A percentile compares a stretch with the other conserved stretches of the same genome.
These are phyloP conservation scores for Podila clonocystis DNA, from an alignment of 192 early-diverging fungal genomes.

Conservation along the genomic window DNA sequence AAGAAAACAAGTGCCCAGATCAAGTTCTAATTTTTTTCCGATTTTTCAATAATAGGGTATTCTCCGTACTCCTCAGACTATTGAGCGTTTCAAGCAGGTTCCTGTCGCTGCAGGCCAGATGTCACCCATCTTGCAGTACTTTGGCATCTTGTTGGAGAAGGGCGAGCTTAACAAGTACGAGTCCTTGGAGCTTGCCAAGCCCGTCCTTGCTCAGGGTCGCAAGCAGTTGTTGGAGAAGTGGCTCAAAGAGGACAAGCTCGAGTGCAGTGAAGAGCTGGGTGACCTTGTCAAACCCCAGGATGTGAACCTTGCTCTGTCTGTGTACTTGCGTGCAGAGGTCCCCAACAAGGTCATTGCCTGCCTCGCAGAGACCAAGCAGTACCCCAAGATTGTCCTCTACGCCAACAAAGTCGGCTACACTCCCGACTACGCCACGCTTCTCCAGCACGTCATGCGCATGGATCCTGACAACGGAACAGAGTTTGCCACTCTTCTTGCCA, in stretches of 20 bases:
- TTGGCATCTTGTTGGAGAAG: conserved; percentile 95
- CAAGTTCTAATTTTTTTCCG: background rate
- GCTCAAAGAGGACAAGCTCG: conserved; percentile 98
- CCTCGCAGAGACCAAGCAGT: conserved; percentile 96
- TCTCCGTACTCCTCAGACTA: conserved; percentile 92
- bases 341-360: conserved; percentile 94
- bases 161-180: conserved; percentile 95
- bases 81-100: conserved; percentile 93
- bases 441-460: conserved; percentile 90
- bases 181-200: conserved; percentile 91
- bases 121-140: conserved; percentile 97
- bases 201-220: conserved; percentile 88
- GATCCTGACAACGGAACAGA: conserved; percentile 95
- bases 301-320: conserved; percentile 88
- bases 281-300: conserved; percentile 96
- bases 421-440: conserved; percentile 91
- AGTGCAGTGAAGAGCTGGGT: conserved; percentile 98
- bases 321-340: conserved; percentile 94
- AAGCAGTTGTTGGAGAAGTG: conserved; percentile 97
- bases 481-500: conserved; percentile 90
- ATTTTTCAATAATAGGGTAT: conserved; percentile 69
- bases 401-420: conserved; percentile 93
- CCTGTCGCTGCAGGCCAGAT: conserved; percentile 80
- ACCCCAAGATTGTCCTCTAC: conserved; percentile 95
- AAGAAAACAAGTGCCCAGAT: too few relatives aligned